A percentile compares a stretch with the other conserved stretches of the same genome.
phyloP scores from a whole-genome alignment of 306 rosid genomes.

The Glycine soja region DNA sequence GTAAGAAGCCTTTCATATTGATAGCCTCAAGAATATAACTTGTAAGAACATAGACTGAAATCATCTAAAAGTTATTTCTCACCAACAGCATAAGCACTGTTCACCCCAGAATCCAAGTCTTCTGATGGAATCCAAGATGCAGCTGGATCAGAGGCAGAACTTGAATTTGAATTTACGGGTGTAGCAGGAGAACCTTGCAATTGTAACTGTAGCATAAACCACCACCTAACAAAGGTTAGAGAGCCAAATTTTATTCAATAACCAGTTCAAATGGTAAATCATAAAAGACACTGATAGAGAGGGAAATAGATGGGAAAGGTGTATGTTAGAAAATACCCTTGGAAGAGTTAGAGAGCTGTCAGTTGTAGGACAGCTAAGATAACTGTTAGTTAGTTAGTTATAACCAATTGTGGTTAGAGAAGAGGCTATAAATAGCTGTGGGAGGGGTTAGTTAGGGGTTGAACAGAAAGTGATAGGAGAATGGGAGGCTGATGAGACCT shows the following conservation, averaged over 20 bases:
- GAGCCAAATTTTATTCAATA: constrained; percentile 36
- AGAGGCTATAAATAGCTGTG: too few relatives aligned
- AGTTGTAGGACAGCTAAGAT: too few relatives aligned
- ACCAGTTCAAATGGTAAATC: constrained; percentile 39
- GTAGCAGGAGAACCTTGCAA: constrained; percentile 76
- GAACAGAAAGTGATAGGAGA: too few relatives aligned
- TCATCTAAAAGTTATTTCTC: constrained; percentile 59
- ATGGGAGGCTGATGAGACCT: too few relatives aligned
- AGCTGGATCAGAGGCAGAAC: constrained; percentile 68
- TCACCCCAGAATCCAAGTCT: constrained; percentile 73
- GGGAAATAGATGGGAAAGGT: too few relatives aligned
- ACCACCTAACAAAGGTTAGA: constrained; percentile 45
- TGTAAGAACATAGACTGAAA: constrained; percentile 37
- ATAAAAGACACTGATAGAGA: constrained; percentile 7
- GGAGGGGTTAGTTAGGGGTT: too few relatives aligned
- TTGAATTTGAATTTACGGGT: constrained; percentile 71
- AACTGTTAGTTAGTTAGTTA: too few relatives aligned
- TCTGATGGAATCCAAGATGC: constrained; percentile 64
- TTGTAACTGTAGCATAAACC: constrained; percentile 62
- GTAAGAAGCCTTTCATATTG: constrained; percentile 33
- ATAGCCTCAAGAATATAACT: background rate
- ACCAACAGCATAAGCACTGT: constrained; percentile 53
- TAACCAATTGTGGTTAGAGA: too few relatives aligned
- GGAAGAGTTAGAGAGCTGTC: too few relatives aligned
- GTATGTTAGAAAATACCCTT: too few relatives aligned